Conservation (phyloP, 2,329 filamentous ascomycete genomes). For the Arthrobotrys sinensis region DNA sequence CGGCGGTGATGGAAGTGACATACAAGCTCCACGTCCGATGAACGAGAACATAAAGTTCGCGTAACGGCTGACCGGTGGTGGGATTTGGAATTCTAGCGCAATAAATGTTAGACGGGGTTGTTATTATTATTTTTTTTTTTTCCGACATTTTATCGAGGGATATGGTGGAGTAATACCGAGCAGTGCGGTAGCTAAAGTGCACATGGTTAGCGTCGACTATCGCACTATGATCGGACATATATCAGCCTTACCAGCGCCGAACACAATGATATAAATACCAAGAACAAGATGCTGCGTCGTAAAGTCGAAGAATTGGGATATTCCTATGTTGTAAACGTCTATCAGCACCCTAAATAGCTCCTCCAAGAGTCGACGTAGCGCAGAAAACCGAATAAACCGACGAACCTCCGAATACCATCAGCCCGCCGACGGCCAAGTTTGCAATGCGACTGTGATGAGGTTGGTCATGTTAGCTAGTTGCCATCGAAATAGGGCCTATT, state of each 20-base stretch:
- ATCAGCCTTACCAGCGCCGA: slow-evolving; percentile 81
- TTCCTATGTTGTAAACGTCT: slow-evolving; percentile 62
- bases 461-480: not conserved
- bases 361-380: too few species aligned
- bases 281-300: slow-evolving; percentile 75
- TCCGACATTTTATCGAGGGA: not conserved
- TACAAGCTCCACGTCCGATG: slow-evolving; percentile 93
- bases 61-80: slow-evolving; percentile 91
- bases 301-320: slow-evolving; percentile 70
- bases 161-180: slow-evolving; percentile 66
- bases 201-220: slow-evolving; percentile 13
- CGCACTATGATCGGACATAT: not conserved
- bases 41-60: slow-evolving; percentile 99
- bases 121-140: too few species aligned
- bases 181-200: slow-evolving; percentile 62
- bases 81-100: slow-evolving; percentile 86
- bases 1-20: slow-evolving; percentile 68
- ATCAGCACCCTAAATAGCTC: slow-evolving; percentile 70
- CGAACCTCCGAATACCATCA: slow-evolving; percentile 89
- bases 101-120: slow-evolving; percentile 13
- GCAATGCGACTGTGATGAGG: slow-evolving; percentile 76
- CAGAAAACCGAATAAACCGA: slow-evolving; percentile 76
- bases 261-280: slow-evolving; percentile 89
- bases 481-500: not conserved
- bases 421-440: slow-evolving; percentile 87